Base-by-base conservation (phyloP, 1,139 yeast genomes). In the Candida pseudoviswanathii region DNA sequence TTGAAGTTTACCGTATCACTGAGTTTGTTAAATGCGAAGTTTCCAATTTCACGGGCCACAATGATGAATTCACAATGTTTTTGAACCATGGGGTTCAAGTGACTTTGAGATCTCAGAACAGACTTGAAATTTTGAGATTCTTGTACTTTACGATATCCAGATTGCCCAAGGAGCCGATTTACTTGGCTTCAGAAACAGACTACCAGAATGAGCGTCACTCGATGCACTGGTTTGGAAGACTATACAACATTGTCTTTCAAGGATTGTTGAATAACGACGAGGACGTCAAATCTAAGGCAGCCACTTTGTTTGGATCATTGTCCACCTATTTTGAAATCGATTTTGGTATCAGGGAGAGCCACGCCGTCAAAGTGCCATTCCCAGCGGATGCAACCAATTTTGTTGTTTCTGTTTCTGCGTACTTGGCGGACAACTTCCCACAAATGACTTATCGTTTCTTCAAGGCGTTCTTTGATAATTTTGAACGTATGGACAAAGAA, bases 311-410 rank as follows among this genome's bases (percentile, higher is more conserved):
- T 61, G 84, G 89, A 0, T 81, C 90, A 0, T 68, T 87, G 33
- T 81, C 86, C 6, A 71, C 78, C 5, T 78, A 85, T 39, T 87
- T 84, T 64, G 74, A 78, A 8, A 66, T 89, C 44, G 81, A 84
- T 46, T 77, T 85, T 57, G 90, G 89, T 0, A 76, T 83, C 27
- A 77, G 80, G 10, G 72, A 82, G 30, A 75, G 75, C 34, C 79
- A 81, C 48, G 81, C 89, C 1, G 78, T 80, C 11, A 87, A 82
- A 40, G 76, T 86, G 11, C 81, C 85, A n/a, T 84, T 88, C 56
- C 96, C 96, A 0, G 79, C 81, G 39, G 87, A 87, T 59, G 81
- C 85, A 40, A 78, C 85, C 5, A 79, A 83, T 21, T 86, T 86
- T 67, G 82, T 88, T 10, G 79, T 80, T 3, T 68, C 82, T 0